Evolutionary conservation across 139 green algal genomes (phyloP).

Genomic region (Penium margaritaceum): DNA sequence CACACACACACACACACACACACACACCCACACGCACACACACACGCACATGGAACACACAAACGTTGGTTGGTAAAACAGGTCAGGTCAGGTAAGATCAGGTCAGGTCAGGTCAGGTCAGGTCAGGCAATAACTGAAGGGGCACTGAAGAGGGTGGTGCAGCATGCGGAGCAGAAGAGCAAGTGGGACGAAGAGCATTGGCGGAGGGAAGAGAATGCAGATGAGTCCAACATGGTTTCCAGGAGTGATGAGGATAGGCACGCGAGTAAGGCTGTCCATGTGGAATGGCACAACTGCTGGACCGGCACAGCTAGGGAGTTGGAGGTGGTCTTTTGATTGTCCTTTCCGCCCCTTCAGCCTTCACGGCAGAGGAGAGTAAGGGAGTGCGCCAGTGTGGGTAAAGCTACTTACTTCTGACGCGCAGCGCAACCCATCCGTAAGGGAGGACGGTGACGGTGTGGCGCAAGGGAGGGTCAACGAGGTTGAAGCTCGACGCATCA

Average conservation of each 20-base stretch:
- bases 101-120: background rate
- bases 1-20: background rate
- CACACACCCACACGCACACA: background rate
- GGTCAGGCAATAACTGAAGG: background rate
- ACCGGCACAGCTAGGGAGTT: background rate
- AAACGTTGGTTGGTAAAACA: background rate
- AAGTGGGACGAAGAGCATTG: too few species aligned
- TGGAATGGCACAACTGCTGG: background rate
- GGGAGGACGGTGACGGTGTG: conserved; percentile 42
- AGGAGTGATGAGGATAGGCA: background rate
- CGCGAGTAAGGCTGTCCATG: background rate
- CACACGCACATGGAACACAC: background rate
- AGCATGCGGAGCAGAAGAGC: too few species aligned
- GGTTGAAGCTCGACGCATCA: conserved; percentile 25
- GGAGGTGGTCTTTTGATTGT: background rate
- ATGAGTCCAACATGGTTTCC: background rate
- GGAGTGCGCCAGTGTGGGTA: background rate
- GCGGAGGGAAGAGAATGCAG: background rate
- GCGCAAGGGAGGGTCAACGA: conserved; percentile 40
- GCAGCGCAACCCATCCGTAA: conserved; percentile 5
- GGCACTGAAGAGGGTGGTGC: background rate
- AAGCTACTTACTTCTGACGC: background rate
- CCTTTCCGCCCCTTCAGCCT: too few species aligned
- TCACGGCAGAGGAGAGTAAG: background rate
- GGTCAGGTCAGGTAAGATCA: background rate